These are phyloP conservation scores for Cladosporium sp. DNA, from an alignment of 2,329 filamentous ascomycete species.

Conservation along the genomic window DNA sequence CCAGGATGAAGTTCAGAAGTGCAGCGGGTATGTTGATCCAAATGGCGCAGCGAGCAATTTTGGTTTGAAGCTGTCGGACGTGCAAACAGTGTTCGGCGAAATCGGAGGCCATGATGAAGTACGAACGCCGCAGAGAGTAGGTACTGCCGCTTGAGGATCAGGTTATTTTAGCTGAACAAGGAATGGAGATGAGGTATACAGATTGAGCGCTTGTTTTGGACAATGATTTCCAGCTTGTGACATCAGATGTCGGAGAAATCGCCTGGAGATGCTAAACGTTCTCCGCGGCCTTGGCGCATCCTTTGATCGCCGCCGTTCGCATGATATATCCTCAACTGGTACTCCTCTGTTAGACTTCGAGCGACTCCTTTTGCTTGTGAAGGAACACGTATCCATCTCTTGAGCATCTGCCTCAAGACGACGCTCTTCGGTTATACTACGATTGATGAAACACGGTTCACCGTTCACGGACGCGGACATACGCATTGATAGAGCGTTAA, in stretches of 20 bases:
- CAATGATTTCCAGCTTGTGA: neutral
- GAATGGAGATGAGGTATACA: neutral
- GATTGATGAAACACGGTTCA: no score
- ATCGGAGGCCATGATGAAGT: neutral
- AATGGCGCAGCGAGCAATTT: neutral
- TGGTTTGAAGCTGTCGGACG: neutral
- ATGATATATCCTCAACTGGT: no score
- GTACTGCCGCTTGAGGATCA: fast-evolving
- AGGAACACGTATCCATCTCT: neutral
- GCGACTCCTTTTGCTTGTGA: no score
- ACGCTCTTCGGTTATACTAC: neutral
- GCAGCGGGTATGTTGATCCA: neutral
- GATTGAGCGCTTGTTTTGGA: neutral
- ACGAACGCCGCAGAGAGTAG: neutral
- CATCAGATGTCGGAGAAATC: neutral
- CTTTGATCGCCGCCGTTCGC: neutral
- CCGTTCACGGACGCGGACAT: no score
- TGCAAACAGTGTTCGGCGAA: neutral
- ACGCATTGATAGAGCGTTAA: no score
- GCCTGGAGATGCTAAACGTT: neutral
- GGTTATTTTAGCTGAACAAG: no score
- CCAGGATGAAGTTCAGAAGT: neutral
- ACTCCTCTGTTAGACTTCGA: no score
- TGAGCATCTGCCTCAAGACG: neutral
- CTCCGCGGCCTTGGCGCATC: neutral